Base-by-base conservation (phyloP, 2,329 filamentous ascomycete species). In the Helotiales sp. region DNA sequence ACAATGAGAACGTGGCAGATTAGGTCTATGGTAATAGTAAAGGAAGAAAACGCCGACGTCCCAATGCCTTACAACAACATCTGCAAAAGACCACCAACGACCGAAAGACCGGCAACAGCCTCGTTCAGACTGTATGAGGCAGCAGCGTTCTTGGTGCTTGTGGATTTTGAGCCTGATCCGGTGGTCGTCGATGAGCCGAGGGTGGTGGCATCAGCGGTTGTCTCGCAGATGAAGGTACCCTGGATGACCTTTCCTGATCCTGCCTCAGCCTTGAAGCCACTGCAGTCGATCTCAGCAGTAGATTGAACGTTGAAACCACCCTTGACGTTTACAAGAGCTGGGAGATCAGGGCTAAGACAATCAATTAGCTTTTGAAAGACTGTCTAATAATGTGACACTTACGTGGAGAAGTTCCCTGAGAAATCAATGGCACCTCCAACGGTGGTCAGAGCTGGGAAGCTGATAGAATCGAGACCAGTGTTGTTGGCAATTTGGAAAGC, bases 401-500 rank as follows among this genome's bases (percentile, higher is more conserved):
- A 96, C 91, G 83, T 80, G 63, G 85, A 82, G 75, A 97, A 96
- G 79, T 86, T 89, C 70, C 95, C 95, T 68, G 87, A 86, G 74
- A 96, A 85, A 74, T 91, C 88, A 71, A 98, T 81, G 69, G 91
- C 91, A 77, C 93, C 93, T 63, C 80, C 83, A 58, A 97, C 84
- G 55, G 78, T 83, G 71, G 83, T 71, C 27, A 99, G 83, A 63
- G 79, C 72, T 61, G 82, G 81, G 76, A 98, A 89, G 31, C 84
- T 85, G 63, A 97, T 80, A 60, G 77, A 72, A 56, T 75, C 67
- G 31, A 97, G 82, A 55, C 80, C 78, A 60, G 91, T 90, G 87
- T 98, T 97, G 85, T 96, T 96, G 76, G 90, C 88, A 71, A 99
- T 85, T 67, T 89, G 86, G 73, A 96, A 84, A 73, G 89, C 91